These are phyloP conservation scores for Fomitopsis pulvina DNA, from an alignment of 768 basidiomycete species.

Conservation along the genomic window DNA sequence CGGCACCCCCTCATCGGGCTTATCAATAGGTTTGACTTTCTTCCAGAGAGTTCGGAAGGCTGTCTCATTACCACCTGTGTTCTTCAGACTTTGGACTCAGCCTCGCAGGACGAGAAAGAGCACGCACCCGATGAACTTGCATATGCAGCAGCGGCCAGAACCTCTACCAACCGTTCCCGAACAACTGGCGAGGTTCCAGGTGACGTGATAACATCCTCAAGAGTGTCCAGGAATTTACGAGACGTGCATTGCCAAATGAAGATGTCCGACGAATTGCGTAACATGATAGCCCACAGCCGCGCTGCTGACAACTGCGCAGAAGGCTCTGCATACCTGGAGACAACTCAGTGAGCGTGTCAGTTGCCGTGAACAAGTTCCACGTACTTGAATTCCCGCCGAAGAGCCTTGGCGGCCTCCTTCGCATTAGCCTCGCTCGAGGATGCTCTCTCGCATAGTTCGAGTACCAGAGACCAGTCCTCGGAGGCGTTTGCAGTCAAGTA, in stretches of 20 bases:
- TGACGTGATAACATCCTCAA: constrained; percentile 66
- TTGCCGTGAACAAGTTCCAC: constrained; percentile 3
- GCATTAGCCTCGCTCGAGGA: constrained; percentile 65
- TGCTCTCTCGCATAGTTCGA: constrained; percentile 83
- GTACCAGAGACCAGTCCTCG: constrained; percentile 75
- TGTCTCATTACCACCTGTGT: constrained; percentile 26
- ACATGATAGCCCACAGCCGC: constrained; percentile 87
- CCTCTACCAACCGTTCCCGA: constrained; percentile 70
- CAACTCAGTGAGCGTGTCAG: constrained; percentile 1
- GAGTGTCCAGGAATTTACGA: constrained; percentile 72
- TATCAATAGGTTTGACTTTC: constrained; percentile 70
- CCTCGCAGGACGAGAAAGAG: background rate
- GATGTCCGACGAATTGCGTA: constrained; percentile 67
- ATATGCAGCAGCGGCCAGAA: constrained; percentile 77
- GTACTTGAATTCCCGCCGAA: constrained; percentile 83
- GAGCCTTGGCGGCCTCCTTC: constrained; percentile 78
- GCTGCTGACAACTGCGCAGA: constrained; percentile 72
- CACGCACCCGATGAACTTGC: constrained; percentile 33
- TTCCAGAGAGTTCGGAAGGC: constrained; percentile 73
- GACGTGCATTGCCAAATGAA: constrained; percentile 67
- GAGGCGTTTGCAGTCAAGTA: constrained; percentile 72
- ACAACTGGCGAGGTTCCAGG: constrained; percentile 72
- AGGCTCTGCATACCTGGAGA: constrained; percentile 62
- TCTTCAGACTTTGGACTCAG: background rate
- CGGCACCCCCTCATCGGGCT: constrained; percentile 80